Conservation (phyloP, 768 basidiomycete species). For the Termitomyces sp. region DNA sequence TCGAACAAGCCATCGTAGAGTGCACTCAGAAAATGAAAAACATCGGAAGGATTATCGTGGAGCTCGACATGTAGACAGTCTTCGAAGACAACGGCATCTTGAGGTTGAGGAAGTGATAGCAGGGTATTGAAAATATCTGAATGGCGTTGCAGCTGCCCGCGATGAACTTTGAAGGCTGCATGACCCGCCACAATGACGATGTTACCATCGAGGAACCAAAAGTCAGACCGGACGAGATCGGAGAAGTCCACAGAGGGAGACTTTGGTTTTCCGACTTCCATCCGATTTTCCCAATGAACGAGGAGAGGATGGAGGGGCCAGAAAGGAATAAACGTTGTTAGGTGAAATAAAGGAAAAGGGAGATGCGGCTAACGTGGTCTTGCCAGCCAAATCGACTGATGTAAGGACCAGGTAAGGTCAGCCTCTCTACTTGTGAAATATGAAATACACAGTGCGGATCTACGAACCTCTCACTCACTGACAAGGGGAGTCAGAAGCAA, state of each 20-base stretch:
- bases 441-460: neutral
- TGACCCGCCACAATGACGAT: conserved; percentile 53
- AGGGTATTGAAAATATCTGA: conserved; percentile 73
- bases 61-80: conserved; percentile 56
- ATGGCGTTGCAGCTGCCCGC: conserved; percentile 68
- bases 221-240: conserved; percentile 45
- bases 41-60: conserved; percentile 62
- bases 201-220: conserved; percentile 76
- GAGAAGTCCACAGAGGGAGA: conserved; percentile 4
- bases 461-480: neutral
- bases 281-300: neutral
- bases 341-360: neutral
- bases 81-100: conserved; percentile 44
- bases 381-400: neutral
- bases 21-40: conserved; percentile 60
- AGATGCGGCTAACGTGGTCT: neutral
- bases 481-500: neutral
- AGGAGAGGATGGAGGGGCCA: neutral
- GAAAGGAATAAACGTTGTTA: neutral
- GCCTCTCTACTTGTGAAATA: neutral
- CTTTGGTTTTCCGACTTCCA: conserved; percentile 4
- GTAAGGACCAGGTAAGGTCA: neutral
- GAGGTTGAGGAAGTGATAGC: conserved; percentile 60
- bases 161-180: conserved; percentile 69
- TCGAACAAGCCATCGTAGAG: conserved; percentile 76